Base-by-base conservation (phyloP, 148 eudicot species). In the Cornus florida region DNA sequence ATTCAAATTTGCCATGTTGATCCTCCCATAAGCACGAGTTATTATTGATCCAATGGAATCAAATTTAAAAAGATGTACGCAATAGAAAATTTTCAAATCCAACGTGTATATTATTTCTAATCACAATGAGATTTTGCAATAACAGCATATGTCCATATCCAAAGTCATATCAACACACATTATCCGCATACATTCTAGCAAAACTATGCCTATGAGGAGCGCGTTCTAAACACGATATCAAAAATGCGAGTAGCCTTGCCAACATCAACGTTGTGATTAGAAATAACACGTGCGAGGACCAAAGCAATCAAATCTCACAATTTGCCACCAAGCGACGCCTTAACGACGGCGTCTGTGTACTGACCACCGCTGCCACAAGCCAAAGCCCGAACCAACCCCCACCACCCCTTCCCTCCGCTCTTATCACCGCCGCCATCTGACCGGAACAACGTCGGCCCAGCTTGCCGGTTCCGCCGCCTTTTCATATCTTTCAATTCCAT, bases 401-500 rank as follows among this genome's bases (percentile, higher is more conserved):
- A 24, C 32, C 10, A 10, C 35, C 70, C 38, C 70, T 31, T 31
- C 38, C 16, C 33, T 31, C 79, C 31, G 8, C 64, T 48, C 43
- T 31, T 66, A 50, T 53, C 53, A 4, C 24, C 2, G 1, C 60
- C 67, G 16, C 70, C 19, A 10, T 1, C 5, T 20, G 41, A 17
- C 24, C 28, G 28, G 6, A 67, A 43, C 41, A 31, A 3, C 1
- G 59, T 33, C 13, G 78, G 4, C 71, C 39, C 71, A 10, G 20
- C 28, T 53, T 17, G 71, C 41, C 28, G 56, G 60, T 19, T 46
- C 41, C 67, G 79, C 79, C 79, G 10, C 62, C 60, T 68, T 70
- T 31, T 67, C n/a, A 76, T 46, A 14, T 66, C 79, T 11, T 38
- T 76, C 60, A 76, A 7, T 9, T 76, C 79, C 79, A 76, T 76